A percentile compares a stretch with the other conserved stretches of the same genome.
Conservation (phyloP, 2,329 filamentous ascomycete species). For the Chaetoscypha palmicola region DNA sequence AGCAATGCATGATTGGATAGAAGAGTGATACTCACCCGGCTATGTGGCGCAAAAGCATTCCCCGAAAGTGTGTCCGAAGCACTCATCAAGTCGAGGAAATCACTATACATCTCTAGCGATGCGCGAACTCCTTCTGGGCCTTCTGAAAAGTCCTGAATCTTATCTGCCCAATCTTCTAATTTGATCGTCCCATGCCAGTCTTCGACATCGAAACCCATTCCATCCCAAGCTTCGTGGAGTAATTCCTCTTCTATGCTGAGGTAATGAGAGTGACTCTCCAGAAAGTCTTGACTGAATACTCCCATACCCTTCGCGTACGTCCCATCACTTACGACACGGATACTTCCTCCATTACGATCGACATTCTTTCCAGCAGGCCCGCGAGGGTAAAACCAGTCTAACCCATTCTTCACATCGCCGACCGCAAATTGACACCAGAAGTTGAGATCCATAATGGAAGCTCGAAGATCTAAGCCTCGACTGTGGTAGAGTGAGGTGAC, state of each 20-base stretch:
- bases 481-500: conserved; percentile 64
- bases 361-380: conserved; percentile 67
- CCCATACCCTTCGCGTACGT: conserved; percentile 79
- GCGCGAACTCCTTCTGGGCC: conserved; percentile 23
- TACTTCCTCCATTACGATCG: conserved; percentile 57
- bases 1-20: background rate
- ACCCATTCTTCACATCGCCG: conserved; percentile 78
- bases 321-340: conserved; percentile 73
- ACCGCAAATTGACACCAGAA: conserved; percentile 98
- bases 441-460: conserved; percentile 74
- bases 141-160: conserved; percentile 17
- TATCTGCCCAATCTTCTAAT: conserved; percentile 35
- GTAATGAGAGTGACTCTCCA: conserved; percentile 32
- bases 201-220: conserved; percentile 59
- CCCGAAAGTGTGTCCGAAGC: conserved; percentile 51
- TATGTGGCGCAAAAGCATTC: conserved; percentile 20
- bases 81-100: conserved; percentile 55
- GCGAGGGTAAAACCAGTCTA: conserved; percentile 80
- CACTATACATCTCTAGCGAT: conserved; percentile 44
- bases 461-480: conserved; percentile 67
- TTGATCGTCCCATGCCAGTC: conserved; percentile 45
- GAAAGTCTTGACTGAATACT: conserved; percentile 58
- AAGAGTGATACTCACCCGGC: conserved; percentile 18
- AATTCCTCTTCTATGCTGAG: conserved; percentile 53
- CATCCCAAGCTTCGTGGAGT: conserved; percentile 56